Base-by-base conservation (phyloP, 2,329 filamentous ascomycete genomes). In the Microsporum ferrugineum region DNA sequence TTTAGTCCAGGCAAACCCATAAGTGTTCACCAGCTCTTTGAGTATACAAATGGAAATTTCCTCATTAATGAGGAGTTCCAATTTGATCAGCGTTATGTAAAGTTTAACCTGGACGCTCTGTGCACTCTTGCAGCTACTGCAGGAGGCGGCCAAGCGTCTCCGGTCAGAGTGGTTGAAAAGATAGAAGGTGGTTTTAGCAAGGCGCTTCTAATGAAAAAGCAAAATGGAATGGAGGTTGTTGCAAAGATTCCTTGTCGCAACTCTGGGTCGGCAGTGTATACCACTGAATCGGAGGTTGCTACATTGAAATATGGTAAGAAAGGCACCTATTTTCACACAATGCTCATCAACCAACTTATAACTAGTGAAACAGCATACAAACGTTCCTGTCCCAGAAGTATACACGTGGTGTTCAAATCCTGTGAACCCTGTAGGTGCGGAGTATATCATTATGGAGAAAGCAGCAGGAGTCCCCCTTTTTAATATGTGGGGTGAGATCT, bases 131-230 rank as follows among this genome's bases (percentile, higher is more conserved):
- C 64, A 59, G 64, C 67, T 23, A n/a, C 58, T 1, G 60, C 59
- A 8, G 62, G 61, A 3, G n/a, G n/a, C n/a, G 63, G 31, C 5
- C 56, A n/a, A 0, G 5, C 31, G 12, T 68, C 63, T 56, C 65
- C 41, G 1, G 61, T 71, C 7, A 60, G 33, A 60, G 64, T 3
- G 7, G 39, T 63, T 31, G 62, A 63, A 8, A 71, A 70, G 58
- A 61, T 70, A 61, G 70, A 73, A 60, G 69, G 71, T 23, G 67
- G 66, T 2, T 72, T 72, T 58, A 71, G 66, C 63, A 74, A 72
- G 59, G 71, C 68, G 49, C 63, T 73, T 12, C 36, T 70, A 2
- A 65, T 73, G 62, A 67, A 17, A 58, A 72, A 63, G 49, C 63
- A 62, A 17, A 64, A 73, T 62, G 68, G 68, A 31, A 65, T 36